These are phyloP conservation scores for Brassica juncea DNA, from an alignment of 345 rosid genomes.

Conservation along the genomic window DNA sequence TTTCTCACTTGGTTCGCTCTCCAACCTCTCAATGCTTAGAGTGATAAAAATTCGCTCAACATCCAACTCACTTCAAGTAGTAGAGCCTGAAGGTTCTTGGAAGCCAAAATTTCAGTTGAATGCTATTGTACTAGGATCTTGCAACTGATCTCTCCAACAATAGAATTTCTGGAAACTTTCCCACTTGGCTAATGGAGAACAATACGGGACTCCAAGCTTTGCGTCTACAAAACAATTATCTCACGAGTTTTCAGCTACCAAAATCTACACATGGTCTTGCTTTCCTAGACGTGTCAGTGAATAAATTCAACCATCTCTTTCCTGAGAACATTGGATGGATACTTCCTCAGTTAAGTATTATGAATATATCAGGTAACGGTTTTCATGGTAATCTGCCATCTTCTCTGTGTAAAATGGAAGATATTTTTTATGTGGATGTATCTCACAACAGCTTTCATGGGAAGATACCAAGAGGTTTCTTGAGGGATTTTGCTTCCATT, in stretches of 20 bases:
- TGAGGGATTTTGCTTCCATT: neutral
- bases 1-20: neutral
- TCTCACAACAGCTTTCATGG: neutral
- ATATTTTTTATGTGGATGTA: neutral
- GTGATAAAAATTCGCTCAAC: neutral
- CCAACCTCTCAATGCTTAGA: slow-evolving; percentile 21
- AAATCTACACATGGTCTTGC: neutral
- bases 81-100: slow-evolving; percentile 1
- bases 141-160: slow-evolving; percentile 32
- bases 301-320: neutral
- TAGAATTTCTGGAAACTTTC: slow-evolving; percentile 5
- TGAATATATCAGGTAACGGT: neutral
- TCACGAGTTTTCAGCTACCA: slow-evolving; percentile 26
- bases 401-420: neutral
- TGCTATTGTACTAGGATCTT: neutral
- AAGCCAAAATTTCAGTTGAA: slow-evolving; percentile 17
- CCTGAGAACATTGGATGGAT: neutral
- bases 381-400: neutral
- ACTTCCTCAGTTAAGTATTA: neutral
- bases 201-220: slow-evolving; percentile 4
- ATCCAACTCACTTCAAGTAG: slow-evolving; percentile 7
- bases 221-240: slow-evolving; percentile 7
- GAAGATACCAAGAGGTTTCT: neutral
- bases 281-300: neutral
- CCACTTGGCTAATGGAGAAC: slow-evolving; percentile 21